A percentile compares a stretch with the other conserved stretches of the same genome.
These are phyloP conservation scores for Extremus antarcticus DNA, from an alignment of 495 filamentous ascomycete genomes.

Conservation along the genomic window DNA sequence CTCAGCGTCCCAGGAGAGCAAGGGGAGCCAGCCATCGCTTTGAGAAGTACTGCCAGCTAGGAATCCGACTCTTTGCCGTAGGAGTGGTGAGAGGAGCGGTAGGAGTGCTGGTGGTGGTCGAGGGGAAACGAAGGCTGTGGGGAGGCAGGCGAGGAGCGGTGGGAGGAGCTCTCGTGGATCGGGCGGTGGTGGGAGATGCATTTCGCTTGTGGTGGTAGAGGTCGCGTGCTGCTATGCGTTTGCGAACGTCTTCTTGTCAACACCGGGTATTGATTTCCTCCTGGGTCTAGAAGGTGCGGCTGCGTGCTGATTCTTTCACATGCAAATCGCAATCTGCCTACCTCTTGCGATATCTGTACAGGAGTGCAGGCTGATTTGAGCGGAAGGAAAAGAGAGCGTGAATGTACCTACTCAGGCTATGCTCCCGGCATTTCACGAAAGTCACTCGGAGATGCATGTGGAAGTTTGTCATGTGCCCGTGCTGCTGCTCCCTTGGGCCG, in stretches of 20 bases:
- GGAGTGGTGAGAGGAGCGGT: conserved; percentile 77
- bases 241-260: neutral
- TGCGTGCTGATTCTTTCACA: neutral
- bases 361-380: too few relatives aligned
- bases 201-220: neutral
- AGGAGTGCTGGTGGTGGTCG: conserved; percentile 66
- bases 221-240: too few relatives aligned
- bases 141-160: conserved; percentile 75
- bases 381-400: too few relatives aligned
- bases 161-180: conserved; percentile 54
- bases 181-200: conserved; percentile 44
- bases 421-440: too few relatives aligned
- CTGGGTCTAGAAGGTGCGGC: neutral
- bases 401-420: too few relatives aligned
- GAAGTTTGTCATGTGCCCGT: too few relatives aligned
- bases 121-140: conserved; percentile 67
- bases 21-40: conserved; percentile 70
- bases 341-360: too few relatives aligned
- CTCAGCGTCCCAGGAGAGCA: conserved; percentile 73
- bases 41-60: conserved; percentile 45
- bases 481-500: neutral
- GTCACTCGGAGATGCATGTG: too few relatives aligned
- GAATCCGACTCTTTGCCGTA: conserved; percentile 77
- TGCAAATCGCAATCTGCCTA: neutral
- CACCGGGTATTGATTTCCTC: neutral